Percentiles rank a stretch among this genome's conserved stretches.
phyloP scores from a whole-genome alignment of 2,329 filamentous ascomycete genomes.

The Trichoderma simmonsii region DNA sequence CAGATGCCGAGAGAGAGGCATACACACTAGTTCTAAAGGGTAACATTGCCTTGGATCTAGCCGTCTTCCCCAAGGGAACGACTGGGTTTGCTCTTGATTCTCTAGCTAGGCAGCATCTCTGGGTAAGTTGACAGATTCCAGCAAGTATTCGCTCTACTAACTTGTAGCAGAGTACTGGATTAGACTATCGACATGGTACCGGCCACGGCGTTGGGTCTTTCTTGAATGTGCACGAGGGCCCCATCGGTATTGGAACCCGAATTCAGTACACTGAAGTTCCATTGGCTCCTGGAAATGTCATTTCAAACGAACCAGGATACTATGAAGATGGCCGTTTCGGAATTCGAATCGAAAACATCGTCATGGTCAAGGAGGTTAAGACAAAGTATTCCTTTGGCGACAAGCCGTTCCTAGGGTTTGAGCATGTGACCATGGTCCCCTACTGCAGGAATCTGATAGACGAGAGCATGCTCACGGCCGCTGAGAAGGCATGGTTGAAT shows the following conservation, averaged over 20 bases:
- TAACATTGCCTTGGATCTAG: constrained; percentile 81
- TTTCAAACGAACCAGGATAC: constrained; percentile 94
- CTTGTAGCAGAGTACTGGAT: constrained; percentile 52
- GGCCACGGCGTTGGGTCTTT: constrained; percentile 95
- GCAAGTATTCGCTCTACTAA: constrained; percentile 22
- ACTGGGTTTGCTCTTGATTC: constrained; percentile 89
- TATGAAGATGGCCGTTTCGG: constrained; percentile 96
- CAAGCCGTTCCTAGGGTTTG: constrained; percentile 90
- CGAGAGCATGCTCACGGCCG: constrained; percentile 62
- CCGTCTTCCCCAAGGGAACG: constrained; percentile 90
- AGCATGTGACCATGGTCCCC: constrained; percentile 96
- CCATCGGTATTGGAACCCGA: constrained; percentile 91
- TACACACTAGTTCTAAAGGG: constrained; percentile 96
- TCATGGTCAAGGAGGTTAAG: constrained; percentile 84
- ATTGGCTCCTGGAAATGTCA: constrained; percentile 85
- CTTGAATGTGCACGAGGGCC: constrained; percentile 95
- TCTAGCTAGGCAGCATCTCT: constrained; percentile 85
- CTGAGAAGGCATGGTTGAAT: constrained; percentile 84
- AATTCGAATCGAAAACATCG: constrained; percentile 93
- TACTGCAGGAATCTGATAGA: constrained; percentile 90
- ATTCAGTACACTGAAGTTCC: constrained; percentile 90
- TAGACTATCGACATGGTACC: constrained; percentile 95
- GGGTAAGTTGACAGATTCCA: constrained; percentile 53
- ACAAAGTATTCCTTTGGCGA: constrained; percentile 88
- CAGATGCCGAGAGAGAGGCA: constrained; percentile 76